Base-by-base conservation (phyloP, 139 green algal species). In the Chlamydomonas incerta region DNA sequence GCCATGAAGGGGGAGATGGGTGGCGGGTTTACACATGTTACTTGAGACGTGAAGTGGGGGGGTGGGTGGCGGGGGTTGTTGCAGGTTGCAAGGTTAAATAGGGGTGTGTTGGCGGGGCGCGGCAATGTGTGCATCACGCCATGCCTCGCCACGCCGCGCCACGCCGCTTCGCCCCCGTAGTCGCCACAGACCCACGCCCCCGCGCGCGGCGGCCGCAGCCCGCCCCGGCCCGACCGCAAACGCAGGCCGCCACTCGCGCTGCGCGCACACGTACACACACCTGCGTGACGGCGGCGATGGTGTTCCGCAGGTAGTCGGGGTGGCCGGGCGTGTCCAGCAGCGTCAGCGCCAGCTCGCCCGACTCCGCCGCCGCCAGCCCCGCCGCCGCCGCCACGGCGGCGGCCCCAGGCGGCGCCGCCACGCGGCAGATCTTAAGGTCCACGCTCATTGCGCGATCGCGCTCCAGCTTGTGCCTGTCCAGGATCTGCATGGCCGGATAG, bases 281-380 rank as follows among this genome's bases (percentile, higher is more conserved):
- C 93, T 98, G 95, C 68, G 89, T 90, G 86, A 95, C 93, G 68
- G 95, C 96, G 41, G 96, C 96, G 87, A 99, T 99, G 95, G 98
- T 98, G 93, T 98, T 98, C 91, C 97, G 97, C 87, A 98, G 98
- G 93, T 98, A 98, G 90, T 98, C 96, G 71, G 96, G 92, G 92
- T 99, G 96, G 72, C 96, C 93, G 29, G 93, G 94, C 52, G 94
- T 93, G 76, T 97, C 94, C 72, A 97, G 95, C 82, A 97, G 91
- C 72, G 96, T 98, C 90, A 94, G 92, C 24, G 88, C 90, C 46
- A 74, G 10, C 17, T 13, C 57, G 3, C 2, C 6, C 41, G 41
- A 50, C 6, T 50, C 60, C 2, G 60, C 91, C 92, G 92, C n/a
- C 86, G 87, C 65, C 34, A 57, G 69, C 37, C 3, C 69, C 6